Evolutionary conservation across 2,329 filamentous ascomycete species (phyloP).

Genomic region (Penicillium sp.): DNA sequence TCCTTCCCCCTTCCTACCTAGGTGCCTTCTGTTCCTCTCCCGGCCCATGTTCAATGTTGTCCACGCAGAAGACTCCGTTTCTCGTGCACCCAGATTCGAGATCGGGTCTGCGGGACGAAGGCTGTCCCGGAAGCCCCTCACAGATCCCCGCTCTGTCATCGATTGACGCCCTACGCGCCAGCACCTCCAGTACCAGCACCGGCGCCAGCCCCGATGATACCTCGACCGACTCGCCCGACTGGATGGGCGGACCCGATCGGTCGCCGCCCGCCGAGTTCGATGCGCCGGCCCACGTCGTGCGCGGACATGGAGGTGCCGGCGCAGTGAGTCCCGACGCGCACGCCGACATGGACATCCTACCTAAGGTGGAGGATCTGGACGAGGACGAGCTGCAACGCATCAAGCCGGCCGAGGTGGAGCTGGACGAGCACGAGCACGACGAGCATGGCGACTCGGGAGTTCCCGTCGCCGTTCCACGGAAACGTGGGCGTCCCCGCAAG

Average conservation of each 20-base stretch:
- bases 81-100: constrained; percentile 23
- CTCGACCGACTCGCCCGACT: constrained; percentile 32
- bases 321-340: constrained; percentile 11
- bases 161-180: constrained; percentile 30
- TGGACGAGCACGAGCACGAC: constrained; percentile 16
- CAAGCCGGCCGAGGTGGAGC: constrained; percentile 32
- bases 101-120: constrained; percentile 22
- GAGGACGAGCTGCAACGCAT: constrained; percentile 39
- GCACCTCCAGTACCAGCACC: constrained; percentile 25
- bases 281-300: constrained; percentile 22
- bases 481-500: constrained; percentile 78
- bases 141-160: constrained; percentile 27
- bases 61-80: constrained; percentile 37
- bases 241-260: constrained; percentile 25
- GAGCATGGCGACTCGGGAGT: constrained; percentile 25
- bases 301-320: constrained; percentile 26
- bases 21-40: no score
- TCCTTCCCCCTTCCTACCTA: constrained; percentile 4
- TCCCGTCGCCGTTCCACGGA: constrained; percentile 49
- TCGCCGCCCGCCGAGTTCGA: constrained; percentile 23
- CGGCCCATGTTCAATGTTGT: constrained; percentile 37
- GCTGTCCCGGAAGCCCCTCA: constrained; percentile 22
- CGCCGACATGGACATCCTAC: constrained; percentile 37
- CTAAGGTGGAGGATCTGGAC: constrained; percentile 56
- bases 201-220: constrained; percentile 36